A percentile compares a stretch with the other conserved stretches of the same genome.
Evolutionary conservation across 345 rosid genomes (phyloP).

Genomic region (Eucalyptus pauciflora): DNA sequence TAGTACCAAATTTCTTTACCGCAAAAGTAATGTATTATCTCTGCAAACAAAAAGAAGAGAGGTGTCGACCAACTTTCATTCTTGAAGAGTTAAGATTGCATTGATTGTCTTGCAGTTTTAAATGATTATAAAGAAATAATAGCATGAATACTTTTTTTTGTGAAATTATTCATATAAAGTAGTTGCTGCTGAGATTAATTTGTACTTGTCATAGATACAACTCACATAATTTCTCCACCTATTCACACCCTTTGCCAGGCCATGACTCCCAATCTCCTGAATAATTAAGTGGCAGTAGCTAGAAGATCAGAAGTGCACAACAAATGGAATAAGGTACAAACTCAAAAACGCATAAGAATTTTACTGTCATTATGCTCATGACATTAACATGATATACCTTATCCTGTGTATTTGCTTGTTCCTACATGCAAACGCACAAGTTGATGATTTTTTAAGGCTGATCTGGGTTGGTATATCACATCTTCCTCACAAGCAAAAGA

Average conservation of each 20-base stretch:
- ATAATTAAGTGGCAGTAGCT: neutral
- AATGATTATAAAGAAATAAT: neutral
- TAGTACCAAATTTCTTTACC: neutral
- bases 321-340: neutral
- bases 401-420: neutral
- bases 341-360: neutral
- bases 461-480: neutral
- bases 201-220: neutral
- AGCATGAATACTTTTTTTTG: neutral
- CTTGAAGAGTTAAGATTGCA: neutral
- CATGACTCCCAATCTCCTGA: neutral
- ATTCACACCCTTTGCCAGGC: neutral
- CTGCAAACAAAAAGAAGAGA: neutral
- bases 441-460: neutral
- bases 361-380: neutral
- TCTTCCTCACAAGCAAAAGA: neutral
- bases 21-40: neutral
- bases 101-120: neutral
- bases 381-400: neutral
- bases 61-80: neutral
- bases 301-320: neutral
- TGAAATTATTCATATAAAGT: neutral
- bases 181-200: neutral
- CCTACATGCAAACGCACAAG: neutral
- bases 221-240: neutral